Percentiles rank a stretch among this genome's conserved stretches.
Evolutionary conservation across 2,329 filamentous ascomycete genomes (phyloP).

Genomic region (Metarhizium rileyi): DNA sequence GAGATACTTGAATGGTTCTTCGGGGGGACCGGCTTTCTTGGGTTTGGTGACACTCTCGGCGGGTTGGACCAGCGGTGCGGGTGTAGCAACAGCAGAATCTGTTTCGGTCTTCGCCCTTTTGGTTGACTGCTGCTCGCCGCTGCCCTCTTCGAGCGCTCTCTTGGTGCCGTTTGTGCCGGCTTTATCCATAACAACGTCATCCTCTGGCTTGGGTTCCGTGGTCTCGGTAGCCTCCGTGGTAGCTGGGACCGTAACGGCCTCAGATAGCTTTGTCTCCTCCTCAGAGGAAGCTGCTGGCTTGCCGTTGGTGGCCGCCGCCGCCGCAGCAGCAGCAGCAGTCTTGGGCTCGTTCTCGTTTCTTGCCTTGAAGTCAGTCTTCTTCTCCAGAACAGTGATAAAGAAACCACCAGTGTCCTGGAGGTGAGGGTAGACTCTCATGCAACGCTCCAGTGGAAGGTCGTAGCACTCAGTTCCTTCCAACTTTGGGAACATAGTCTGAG

Average conservation of each 20-base stretch:
- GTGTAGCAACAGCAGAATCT: conserved; percentile 10
- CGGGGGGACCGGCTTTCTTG: conserved; percentile 47
- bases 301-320: conserved; percentile 3
- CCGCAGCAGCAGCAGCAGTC: conserved; percentile 6
- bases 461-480: conserved; percentile 43
- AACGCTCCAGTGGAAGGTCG: conserved; percentile 72
- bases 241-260: conserved; percentile 15
- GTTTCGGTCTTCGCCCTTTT: conserved; percentile 40
- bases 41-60: conserved; percentile 22
- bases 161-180: conserved; percentile 20
- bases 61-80: conserved; percentile 7
- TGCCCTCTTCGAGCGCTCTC: conserved; percentile 25
- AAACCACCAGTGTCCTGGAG: conserved; percentile 94
- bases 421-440: conserved; percentile 91
- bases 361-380: conserved; percentile 75
- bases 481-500: conserved; percentile 74
- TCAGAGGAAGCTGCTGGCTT: conserved; percentile 18
- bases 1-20: conserved; percentile 94
- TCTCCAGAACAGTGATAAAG: conserved; percentile 93
- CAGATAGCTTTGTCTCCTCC: conserved; percentile 14
- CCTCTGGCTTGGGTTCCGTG: conserved; percentile 19
- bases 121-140: conserved; percentile 27
- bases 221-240: conserved; percentile 18
- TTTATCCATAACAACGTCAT: conserved; percentile 22
- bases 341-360: conserved; percentile 56